phyloP scores from a whole-genome alignment of 2,329 filamentous ascomycete genomes.

The Hypoxylon sp. region DNA sequence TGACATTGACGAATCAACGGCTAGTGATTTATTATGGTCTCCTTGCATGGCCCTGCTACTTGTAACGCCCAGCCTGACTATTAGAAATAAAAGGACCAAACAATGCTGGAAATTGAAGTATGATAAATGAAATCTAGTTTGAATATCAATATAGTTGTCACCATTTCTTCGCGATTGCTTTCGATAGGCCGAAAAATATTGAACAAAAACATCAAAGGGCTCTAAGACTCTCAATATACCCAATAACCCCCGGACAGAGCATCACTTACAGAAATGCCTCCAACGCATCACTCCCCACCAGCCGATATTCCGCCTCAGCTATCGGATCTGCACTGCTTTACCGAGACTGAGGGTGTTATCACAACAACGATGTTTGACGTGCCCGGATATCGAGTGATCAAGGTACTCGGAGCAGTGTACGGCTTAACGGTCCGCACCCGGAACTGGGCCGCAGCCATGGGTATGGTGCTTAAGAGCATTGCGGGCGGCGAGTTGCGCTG shows the following conservation, averaged over 20 bases:
- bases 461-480: conserved; percentile 69
- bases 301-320: conserved; percentile 59
- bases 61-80: neutral
- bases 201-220: neutral
- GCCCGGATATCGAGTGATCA: conserved; percentile 71
- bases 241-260: neutral
- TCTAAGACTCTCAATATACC: neutral
- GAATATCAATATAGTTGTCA: neutral
- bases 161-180: neutral
- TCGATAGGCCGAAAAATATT: neutral
- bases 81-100: neutral
- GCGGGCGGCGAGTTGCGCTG: conserved; percentile 72
- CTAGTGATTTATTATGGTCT: neutral
- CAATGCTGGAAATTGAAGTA: neutral
- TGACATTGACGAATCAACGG: conserved; percentile 22
- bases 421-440: conserved; percentile 70
- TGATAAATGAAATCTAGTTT: neutral
- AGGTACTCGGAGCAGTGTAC: conserved; percentile 71
- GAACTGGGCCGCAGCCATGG: conserved; percentile 70
- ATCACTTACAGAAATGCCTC: neutral
- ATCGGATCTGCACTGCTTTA: conserved; percentile 70
- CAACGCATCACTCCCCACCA: conserved; percentile 15
- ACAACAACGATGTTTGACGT: conserved; percentile 76
- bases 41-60: neutral
- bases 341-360: conserved; percentile 73